These are phyloP conservation scores for Limtongozyma cylindracea DNA, from an alignment of 805 yeast species.

Conservation along the genomic window DNA sequence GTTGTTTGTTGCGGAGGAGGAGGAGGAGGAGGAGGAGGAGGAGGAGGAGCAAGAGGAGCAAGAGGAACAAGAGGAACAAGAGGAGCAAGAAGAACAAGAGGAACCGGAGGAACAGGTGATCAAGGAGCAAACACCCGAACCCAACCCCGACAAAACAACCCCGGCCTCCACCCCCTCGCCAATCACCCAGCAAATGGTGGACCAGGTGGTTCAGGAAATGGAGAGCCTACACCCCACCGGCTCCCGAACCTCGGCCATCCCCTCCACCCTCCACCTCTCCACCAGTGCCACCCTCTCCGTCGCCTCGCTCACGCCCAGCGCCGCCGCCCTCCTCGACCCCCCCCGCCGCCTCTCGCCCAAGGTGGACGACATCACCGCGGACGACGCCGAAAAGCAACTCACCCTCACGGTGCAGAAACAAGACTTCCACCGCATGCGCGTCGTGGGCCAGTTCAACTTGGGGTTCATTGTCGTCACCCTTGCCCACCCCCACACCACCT, in stretches of 20 bases:
- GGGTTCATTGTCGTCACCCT: constrained; percentile 66
- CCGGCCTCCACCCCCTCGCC: neutral
- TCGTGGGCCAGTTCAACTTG: constrained; percentile 87
- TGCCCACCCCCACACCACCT: no score
- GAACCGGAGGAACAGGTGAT: neutral
- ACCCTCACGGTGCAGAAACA: constrained; percentile 22
- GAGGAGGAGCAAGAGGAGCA: neutral
- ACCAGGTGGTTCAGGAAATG: constrained; percentile 1
- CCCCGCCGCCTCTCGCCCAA: constrained; percentile 1
- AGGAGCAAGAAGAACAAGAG: neutral
- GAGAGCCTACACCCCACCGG: no score
- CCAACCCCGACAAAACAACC: neutral
- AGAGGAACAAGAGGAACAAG: neutral
- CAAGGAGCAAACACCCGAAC: constrained; percentile 1
- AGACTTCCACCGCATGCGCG: constrained; percentile 51
- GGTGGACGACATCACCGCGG: constrained; percentile 2
- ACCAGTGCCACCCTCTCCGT: no score
- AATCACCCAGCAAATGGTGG: neutral
- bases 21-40: constrained; percentile 1
- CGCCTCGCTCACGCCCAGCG: no score
- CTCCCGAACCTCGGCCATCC: no score
- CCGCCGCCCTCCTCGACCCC: neutral
- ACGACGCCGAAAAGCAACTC: no score
- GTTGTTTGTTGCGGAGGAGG: neutral
- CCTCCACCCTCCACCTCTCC: no score